A percentile compares a stretch with the other conserved stretches of the same genome.
phyloP scores from a whole-genome alignment of 257 asterid genomes.

The Nicotiana knightiana region DNA sequence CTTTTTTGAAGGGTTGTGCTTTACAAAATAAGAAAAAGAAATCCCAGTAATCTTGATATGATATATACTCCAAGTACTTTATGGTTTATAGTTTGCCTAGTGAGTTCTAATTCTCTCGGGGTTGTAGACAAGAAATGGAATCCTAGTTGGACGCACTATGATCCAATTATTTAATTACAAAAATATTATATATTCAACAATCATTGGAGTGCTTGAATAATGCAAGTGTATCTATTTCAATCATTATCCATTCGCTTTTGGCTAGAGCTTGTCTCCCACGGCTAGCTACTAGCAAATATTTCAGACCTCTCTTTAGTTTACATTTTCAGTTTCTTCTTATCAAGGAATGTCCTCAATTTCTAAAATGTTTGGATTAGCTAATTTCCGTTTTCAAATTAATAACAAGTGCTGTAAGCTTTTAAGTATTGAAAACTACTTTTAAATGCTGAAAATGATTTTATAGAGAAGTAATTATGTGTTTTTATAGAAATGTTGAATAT shows the following conservation, averaged over 20 bases:
- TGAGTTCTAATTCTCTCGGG: conserved; percentile 9
- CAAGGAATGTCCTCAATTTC: not conserved
- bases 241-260: conserved; percentile 9
- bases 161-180: not conserved
- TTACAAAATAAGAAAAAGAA: not conserved
- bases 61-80: not conserved
- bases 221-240: not conserved
- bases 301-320: not conserved
- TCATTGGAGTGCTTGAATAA: conserved; percentile 11
- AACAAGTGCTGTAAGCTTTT: too few relatives aligned
- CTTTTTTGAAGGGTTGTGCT: not conserved
- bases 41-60: not conserved
- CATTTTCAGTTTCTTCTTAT: not conserved
- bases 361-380: too few relatives aligned
- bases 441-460: too few relatives aligned
- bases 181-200: conserved; percentile 1
- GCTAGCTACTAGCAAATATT: not conserved
- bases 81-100: not conserved
- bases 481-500: too few relatives aligned
- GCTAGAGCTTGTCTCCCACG: conserved; percentile 7
- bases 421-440: too few relatives aligned
- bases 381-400: too few relatives aligned
- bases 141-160: conserved; percentile 29
- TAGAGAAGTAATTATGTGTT: too few relatives aligned
- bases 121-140: conserved; percentile 18